Evolutionary conservation across 768 basidiomycete genomes (phyloP).

Genomic region (Roridomyces roridus): DNA sequence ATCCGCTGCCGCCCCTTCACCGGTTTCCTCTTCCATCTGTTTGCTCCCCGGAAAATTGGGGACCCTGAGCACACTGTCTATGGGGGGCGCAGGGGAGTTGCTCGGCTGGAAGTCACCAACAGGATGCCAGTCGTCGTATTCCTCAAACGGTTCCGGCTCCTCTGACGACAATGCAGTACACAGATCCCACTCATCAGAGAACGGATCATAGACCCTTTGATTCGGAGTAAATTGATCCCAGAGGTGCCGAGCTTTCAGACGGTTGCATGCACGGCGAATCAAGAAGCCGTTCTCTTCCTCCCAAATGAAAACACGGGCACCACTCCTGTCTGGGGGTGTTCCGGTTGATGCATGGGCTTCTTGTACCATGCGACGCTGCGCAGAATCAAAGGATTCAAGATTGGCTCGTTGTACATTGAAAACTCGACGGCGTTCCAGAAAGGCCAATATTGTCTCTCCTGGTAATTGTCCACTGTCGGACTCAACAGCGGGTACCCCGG

Average conservation of each 20-base stretch:
- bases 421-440: constrained; percentile 16
- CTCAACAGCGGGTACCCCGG: constrained; percentile 14
- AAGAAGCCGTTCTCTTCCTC: constrained; percentile 20
- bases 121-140: not conserved
- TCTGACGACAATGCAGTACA: constrained; percentile 11
- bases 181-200: constrained; percentile 23
- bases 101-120: constrained; percentile 4
- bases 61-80: not conserved
- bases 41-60: constrained; percentile 17
- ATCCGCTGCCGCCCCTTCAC: constrained; percentile 9
- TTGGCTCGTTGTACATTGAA: constrained; percentile 12
- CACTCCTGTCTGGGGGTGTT: constrained; percentile 14
- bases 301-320: constrained; percentile 20
- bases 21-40: constrained; percentile 11
- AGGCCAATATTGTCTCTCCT: constrained; percentile 17
- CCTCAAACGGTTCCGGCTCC: constrained; percentile 9
- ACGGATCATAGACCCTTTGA: constrained; percentile 18
- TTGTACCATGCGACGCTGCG: constrained; percentile 2
- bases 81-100: not conserved
- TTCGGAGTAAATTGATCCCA: constrained; percentile 20
- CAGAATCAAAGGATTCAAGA: constrained; percentile 7
- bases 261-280: constrained; percentile 13
- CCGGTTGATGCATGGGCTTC: constrained; percentile 11
- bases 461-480: constrained; percentile 16
- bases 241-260: constrained; percentile 1